These are phyloP conservation scores for Beta vulgaris DNA, from an alignment of 148 eudicot species.

Conservation along the genomic window DNA sequence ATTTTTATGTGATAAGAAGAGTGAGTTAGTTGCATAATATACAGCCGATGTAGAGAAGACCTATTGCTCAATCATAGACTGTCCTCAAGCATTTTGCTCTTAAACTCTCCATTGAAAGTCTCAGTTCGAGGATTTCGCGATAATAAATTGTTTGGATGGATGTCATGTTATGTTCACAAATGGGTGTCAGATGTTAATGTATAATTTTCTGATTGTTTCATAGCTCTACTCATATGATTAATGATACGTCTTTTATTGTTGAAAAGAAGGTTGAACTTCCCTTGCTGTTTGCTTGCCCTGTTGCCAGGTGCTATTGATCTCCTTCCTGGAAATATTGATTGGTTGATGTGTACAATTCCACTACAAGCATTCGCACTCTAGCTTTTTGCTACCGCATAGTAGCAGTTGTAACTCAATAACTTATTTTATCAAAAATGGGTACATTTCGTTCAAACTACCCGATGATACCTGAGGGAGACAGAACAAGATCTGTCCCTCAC, in stretches of 20 bases:
- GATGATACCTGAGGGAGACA: conserved; percentile 35
- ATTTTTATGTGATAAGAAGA: no score
- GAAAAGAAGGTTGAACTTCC: not conserved
- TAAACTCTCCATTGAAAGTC: not conserved
- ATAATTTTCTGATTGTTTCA: not conserved
- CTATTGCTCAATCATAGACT: not conserved
- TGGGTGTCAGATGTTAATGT: not conserved
- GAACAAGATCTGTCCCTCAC: conserved; percentile 34
- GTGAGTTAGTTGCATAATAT: no score
- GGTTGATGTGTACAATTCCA: conserved; percentile 6
- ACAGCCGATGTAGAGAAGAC: no score
- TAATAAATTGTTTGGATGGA: not conserved
- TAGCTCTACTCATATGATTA: not conserved
- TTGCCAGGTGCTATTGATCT: not conserved
- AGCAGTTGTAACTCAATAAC: no score
- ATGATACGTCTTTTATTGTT: not conserved
- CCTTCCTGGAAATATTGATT: not conserved
- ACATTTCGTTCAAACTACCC: conserved; percentile 38
- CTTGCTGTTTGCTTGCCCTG: conserved; percentile 1
- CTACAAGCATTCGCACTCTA: not conserved
- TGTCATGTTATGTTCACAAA: not conserved
- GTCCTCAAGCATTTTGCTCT: not conserved
- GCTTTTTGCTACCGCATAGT: not conserved
- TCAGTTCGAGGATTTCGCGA: not conserved
- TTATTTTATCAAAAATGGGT: conserved; percentile 28